These are phyloP conservation scores for Rachicladosporium sp. DNA, from an alignment of 2,329 filamentous ascomycete species.

Conservation along the genomic window DNA sequence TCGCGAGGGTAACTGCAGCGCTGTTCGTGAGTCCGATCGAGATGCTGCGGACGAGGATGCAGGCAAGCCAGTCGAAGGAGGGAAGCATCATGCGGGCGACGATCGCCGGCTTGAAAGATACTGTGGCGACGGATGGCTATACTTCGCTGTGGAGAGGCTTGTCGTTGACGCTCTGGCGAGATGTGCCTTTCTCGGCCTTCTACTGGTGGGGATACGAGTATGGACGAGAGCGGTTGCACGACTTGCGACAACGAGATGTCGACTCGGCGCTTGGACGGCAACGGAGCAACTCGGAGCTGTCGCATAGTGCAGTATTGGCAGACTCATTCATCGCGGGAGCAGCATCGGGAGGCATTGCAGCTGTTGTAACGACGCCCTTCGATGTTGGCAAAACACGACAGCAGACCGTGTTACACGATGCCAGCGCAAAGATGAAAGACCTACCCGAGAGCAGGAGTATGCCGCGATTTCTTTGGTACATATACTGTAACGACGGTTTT, in stretches of 20 bases:
- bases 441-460: constrained; percentile 66
- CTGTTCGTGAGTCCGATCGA: constrained; percentile 80
- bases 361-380: constrained; percentile 84
- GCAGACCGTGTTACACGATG: constrained; percentile 60
- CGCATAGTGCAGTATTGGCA: constrained; percentile 63
- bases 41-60: constrained; percentile 84
- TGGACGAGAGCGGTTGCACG: constrained; percentile 58
- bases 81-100: constrained; percentile 69
- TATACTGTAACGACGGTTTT: constrained; percentile 73
- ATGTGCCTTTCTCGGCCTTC: constrained; percentile 90
- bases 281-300: constrained; percentile 52
- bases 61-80: constrained; percentile 39
- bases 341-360: constrained; percentile 69
- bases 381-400: constrained; percentile 95
- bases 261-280: constrained; percentile 12
- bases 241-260: constrained; percentile 44
- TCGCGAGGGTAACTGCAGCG: constrained; percentile 69
- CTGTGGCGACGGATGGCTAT: constrained; percentile 69
- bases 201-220: constrained; percentile 98
- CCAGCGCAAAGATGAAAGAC: constrained; percentile 28
- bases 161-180: constrained; percentile 84
- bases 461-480: constrained; percentile 75
- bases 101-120: constrained; percentile 59
- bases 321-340: constrained; percentile 87
- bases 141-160: constrained; percentile 80